Evolutionary conservation across 306 rosid genomes (phyloP), one percentile per base, ranked within the genome.

Genomic region (Cajanus cajan): DNA sequence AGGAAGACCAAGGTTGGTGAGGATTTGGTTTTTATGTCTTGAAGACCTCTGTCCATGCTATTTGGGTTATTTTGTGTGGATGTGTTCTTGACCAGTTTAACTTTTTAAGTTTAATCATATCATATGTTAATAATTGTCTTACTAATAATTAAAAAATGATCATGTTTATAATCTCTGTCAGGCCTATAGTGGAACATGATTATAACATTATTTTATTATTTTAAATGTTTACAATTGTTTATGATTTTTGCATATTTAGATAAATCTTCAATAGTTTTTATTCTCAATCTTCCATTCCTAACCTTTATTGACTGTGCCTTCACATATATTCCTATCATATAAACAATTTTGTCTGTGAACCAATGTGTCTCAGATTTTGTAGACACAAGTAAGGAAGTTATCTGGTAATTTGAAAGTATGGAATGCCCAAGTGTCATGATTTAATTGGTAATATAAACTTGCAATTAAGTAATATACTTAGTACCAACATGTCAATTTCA

Each of bases 1-100:
- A 19, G 92, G 99, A 81, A 86, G 98, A 81, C 93, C 96, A 86
- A 96, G 99, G 99, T 96, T 82, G 85, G 92, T 87, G 43, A 64
- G 36, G 16, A 31, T 64, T 62, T 51, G 18, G 1, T 40, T 82
- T 68, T 19, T 68, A 39, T 64, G 9, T 52, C 19, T 7, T 18
- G 31, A 73, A 63, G 48, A 47, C 28, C 64, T 21, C 77, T 59
- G 45, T 22, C 33, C 61, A 34, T 51, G 40, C 58, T 52, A 28
- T 12, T 12, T 66, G 15, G 31, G 34, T 55, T 44, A 25, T 47
- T 73, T 78, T 54, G 34, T 39, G 7, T 39, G 62, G 51, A 58
- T 67, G 16, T 82, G 7, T 28, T 31, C 48, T 3, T 25, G 40
- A 25, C 48, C 34, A 2, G 50, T 63, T 78, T 28, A 47, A 57